Base-by-base conservation (phyloP, 2,329 filamentous ascomycete genomes). In the Microcyclospora tardicrescens region DNA sequence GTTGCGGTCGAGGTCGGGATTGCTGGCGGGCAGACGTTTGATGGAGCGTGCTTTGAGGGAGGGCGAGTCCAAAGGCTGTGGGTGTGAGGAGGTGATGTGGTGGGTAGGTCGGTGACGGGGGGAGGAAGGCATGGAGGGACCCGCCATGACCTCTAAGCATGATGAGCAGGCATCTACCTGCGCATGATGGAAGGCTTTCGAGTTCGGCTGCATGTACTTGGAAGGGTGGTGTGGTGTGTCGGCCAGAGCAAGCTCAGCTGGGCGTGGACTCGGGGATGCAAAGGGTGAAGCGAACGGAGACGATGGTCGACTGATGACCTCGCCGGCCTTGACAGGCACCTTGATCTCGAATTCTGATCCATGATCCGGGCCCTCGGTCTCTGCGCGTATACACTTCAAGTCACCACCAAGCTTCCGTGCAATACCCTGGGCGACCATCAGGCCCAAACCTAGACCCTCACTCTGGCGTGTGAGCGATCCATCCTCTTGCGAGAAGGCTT, bases 341-440 rank as follows among this genome's bases (percentile, higher is more conserved):
- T 73, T 71, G 48, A 83, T 75, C 48, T 81, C 72, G 53, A 84
- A 84, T 47, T 81, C 76, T 1, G 76, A 75, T 10, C 79, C 79
- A 50, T 69, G 72, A 27, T 66, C 58, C 9, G 74, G 69, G 0
- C 77, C 77, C 8, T 68, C 63, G 0, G 76, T 78, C 27, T 75
- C 71, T 4, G 79, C 80, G 36, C 71, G 68, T 32, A 77, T 67
- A 47, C 79, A 75, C 37, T 72, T 69, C 14, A 84, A 61, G 56
- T 83, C 79, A 12, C 79, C 79, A 16, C 78, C 77, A 40, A 83
- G 70, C 53, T 77, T 79, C 38, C 79, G 68, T 5, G 79, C 75
- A 34, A 82, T 65, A 3, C 78, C 78, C 58, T 82, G 83, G 1
- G 79, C 79, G n/a, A 83, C 79, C 52, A 83, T 67, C 10, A 84